These are phyloP conservation scores for Hypholoma sublateritium DNA, from an alignment of 768 basidiomycete species.

Conservation along the genomic window DNA sequence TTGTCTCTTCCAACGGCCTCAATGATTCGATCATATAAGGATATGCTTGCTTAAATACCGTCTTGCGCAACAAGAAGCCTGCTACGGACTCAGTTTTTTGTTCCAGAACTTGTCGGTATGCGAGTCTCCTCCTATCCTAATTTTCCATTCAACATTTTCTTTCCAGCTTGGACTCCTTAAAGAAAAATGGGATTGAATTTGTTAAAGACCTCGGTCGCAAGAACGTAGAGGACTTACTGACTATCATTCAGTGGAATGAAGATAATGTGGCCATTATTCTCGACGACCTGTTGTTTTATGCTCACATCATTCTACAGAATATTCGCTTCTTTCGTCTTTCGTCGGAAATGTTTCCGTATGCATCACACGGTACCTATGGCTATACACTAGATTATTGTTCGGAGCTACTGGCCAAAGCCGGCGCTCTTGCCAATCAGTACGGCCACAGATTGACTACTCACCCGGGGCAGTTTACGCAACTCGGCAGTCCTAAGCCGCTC, in stretches of 20 bases:
- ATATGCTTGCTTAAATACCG: slow-evolving; percentile 85
- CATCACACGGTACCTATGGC: slow-evolving; percentile 77
- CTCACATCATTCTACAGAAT: slow-evolving; percentile 32
- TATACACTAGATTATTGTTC: slow-evolving; percentile 81
- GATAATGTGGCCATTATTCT: slow-evolving; percentile 50
- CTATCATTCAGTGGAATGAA: slow-evolving; percentile 90
- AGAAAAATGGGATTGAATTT: slow-evolving; percentile 78
- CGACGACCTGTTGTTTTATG: neutral
- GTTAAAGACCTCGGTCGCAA: slow-evolving; percentile 78
- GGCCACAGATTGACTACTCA: slow-evolving; percentile 84
- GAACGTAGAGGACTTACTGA: slow-evolving; percentile 71
- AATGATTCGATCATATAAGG: slow-evolving; percentile 33
- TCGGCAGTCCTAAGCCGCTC: slow-evolving; percentile 74
- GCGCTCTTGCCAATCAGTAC: slow-evolving; percentile 64
- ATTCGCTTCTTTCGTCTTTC: slow-evolving; percentile 90
- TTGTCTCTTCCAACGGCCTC: neutral
- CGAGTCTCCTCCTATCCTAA: neutral
- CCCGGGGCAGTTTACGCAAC: slow-evolving; percentile 83
- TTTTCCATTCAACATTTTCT: slow-evolving; percentile 6
- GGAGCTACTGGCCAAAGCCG: slow-evolving; percentile 51
- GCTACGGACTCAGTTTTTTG: slow-evolving; percentile 70
- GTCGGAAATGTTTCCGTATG: slow-evolving; percentile 93
- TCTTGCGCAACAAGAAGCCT: slow-evolving; percentile 73
- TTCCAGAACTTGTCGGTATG: slow-evolving; percentile 61
- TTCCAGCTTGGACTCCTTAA: slow-evolving; percentile 70